Conservation (phyloP, 73 alveolate genomes). For the Durusdinium trenchii region DNA sequence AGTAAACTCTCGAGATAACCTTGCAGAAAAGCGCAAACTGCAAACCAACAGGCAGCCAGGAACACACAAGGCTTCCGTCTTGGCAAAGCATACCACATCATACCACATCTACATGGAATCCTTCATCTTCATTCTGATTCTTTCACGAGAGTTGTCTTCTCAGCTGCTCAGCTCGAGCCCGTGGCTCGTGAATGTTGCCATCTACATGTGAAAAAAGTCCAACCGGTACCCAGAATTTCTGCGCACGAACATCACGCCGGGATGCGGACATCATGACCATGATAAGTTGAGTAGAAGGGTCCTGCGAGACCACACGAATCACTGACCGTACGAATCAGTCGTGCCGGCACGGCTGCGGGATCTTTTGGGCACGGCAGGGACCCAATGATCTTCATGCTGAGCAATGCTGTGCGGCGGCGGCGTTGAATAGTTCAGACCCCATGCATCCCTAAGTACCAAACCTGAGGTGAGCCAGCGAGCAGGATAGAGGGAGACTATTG, state of each 20-base stretch:
- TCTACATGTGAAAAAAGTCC: neutral
- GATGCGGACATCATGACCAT: slow-evolving; percentile 55
- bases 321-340: too few relatives aligned
- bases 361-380: too few relatives aligned
- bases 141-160: neutral
- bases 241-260: neutral
- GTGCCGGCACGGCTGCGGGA: too few relatives aligned
- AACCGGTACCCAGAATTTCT: neutral
- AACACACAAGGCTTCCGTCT: too few relatives aligned
- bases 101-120: too few relatives aligned
- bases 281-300: slow-evolving; percentile 71
- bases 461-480: too few relatives aligned
- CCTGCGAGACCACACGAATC: slow-evolving; percentile 26
- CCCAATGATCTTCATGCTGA: too few relatives aligned
- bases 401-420: too few relatives aligned
- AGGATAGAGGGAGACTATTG: too few relatives aligned
- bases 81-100: too few relatives aligned
- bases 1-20: slow-evolving; percentile 56
- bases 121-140: neutral
- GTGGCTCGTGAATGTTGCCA: neutral
- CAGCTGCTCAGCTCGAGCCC: neutral
- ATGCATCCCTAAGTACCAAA: too few relatives aligned
- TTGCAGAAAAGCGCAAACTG: neutral
- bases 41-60: neutral
- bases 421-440: too few relatives aligned